phyloP scores from a whole-genome alignment of 2,329 filamentous ascomycete genomes.

The Macrophomina tecta region DNA sequence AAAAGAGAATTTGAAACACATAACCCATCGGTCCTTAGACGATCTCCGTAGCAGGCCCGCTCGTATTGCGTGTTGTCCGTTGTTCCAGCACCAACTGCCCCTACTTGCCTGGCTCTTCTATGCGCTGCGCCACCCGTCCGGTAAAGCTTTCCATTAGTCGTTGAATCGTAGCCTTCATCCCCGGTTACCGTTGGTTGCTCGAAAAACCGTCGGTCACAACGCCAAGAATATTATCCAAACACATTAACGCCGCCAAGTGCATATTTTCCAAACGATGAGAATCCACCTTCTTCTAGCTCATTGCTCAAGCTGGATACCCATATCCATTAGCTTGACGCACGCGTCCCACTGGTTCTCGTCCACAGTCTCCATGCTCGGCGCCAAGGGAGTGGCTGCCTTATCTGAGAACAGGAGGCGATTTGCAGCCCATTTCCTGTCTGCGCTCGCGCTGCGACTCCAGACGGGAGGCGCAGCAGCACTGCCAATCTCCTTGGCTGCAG shows the following conservation, averaged over 20 bases:
- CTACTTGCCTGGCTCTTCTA: neutral
- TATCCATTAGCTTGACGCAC: slow-evolving; percentile 10
- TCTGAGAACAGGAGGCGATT: slow-evolving; percentile 18
- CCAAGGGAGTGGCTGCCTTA: neutral
- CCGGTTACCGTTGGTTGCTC: neutral
- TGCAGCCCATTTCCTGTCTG: neutral
- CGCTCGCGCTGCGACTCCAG: neutral
- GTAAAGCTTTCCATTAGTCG: neutral
- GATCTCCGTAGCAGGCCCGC: neutral
- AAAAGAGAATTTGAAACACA: neutral
- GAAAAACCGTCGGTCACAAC: neutral
- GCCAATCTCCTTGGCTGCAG: neutral
- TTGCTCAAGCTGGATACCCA: slow-evolving; percentile 18
- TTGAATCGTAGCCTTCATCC: neutral
- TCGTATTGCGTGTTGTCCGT: neutral
- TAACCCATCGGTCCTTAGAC: neutral
- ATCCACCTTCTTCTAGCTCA: neutral
- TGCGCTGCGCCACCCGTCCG: slow-evolving; percentile 1
- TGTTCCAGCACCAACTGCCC: neutral
- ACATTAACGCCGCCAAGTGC: slow-evolving; percentile 5
- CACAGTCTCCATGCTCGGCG: slow-evolving; percentile 23
- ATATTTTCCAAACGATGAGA: neutral
- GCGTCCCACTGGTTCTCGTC: slow-evolving; percentile 11
- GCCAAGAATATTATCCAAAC: neutral
- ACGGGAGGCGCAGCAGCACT: neutral